Evolutionary conservation across 2,329 filamentous ascomycete genomes (phyloP).

Genomic region (Pestalotiopsis sp.): DNA sequence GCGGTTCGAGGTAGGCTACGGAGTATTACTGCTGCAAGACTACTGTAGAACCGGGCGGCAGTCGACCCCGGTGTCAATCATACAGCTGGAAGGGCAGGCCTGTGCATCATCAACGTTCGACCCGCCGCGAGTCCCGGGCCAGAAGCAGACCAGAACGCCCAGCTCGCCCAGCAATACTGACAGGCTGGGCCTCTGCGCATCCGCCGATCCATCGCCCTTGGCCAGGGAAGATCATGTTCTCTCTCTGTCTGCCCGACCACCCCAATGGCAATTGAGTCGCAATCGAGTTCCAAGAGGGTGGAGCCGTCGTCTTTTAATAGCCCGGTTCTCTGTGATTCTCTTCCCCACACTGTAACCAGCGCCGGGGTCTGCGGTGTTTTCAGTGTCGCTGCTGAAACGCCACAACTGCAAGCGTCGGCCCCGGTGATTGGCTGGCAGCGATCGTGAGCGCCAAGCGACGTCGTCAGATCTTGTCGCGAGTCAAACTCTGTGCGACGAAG

Average conservation of each 20-base stretch:
- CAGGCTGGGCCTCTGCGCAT: neutral
- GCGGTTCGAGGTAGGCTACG: neutral
- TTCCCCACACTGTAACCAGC: neutral
- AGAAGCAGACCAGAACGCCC: neutral
- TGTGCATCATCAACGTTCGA: conserved; percentile 9
- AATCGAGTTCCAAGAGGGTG: conserved; percentile 6
- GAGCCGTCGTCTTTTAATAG: conserved; percentile 10
- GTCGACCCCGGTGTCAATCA: neutral
- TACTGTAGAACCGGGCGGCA: neutral
- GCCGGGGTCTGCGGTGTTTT: conserved; percentile 10
- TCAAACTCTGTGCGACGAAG: neutral
- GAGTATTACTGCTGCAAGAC: neutral
- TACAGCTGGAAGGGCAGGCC: neutral
- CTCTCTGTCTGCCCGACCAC: neutral
- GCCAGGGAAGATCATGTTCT: neutral
- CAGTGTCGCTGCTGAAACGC: conserved; percentile 9
- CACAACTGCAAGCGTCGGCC: neutral
- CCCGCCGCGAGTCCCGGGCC: neutral
- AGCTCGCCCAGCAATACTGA: neutral
- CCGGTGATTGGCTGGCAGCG: conserved; percentile 1
- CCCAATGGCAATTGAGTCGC: conserved; percentile 1
- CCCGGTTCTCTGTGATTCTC: neutral
- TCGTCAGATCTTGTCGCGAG: conserved; percentile 6
- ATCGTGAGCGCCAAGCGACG: neutral
- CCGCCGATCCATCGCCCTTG: neutral